Conservation (phyloP, 1,139 yeast genomes). For the Yamadazyma songkhlaensis region DNA sequence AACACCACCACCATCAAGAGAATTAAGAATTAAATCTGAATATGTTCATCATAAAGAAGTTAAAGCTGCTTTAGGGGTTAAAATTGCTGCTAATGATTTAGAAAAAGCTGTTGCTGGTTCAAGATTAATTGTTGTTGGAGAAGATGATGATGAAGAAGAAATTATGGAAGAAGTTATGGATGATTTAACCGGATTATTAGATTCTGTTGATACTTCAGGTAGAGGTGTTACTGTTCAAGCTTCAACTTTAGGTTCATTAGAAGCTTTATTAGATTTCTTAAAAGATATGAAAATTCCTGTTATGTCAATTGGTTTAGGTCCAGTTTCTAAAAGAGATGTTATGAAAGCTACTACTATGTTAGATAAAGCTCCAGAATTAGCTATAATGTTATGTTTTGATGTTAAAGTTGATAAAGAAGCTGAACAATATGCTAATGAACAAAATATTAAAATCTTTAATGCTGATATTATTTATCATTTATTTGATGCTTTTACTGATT, state of each 20-base stretch:
- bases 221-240: slow-evolving; percentile 98
- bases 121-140: slow-evolving; percentile 89
- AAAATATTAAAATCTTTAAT: slow-evolving; percentile 84
- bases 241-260: slow-evolving; percentile 95
- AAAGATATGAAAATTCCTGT: slow-evolving; percentile 99
- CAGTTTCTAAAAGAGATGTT: slow-evolving; percentile 95
- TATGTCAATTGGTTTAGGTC: slow-evolving; percentile 97
- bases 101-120: slow-evolving; percentile 99
- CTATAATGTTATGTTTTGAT: slow-evolving; percentile 97
- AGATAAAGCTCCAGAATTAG: slow-evolving; percentile 92
- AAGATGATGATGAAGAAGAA: slow-evolving; percentile 97
- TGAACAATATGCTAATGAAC: slow-evolving; percentile 94
- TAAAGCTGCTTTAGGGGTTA: slow-evolving; percentile 98
- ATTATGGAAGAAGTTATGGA: slow-evolving; percentile 98
- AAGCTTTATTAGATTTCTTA: slow-evolving; percentile 93
- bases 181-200: slow-evolving; percentile 90
- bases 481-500: slow-evolving; percentile 91
- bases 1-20: slow-evolving; percentile 97
- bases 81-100: slow-evolving; percentile 94
- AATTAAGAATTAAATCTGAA: slow-evolving; percentile 90
- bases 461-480: slow-evolving; percentile 96
- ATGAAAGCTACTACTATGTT: slow-evolving; percentile 97
- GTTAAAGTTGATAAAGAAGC: slow-evolving; percentile 97
- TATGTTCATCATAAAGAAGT: slow-evolving; percentile 96
- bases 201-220: slow-evolving; percentile 92